Evolutionary conservation across 805 yeast species (phyloP).

Genomic region (Peterozyma xylosa): DNA sequence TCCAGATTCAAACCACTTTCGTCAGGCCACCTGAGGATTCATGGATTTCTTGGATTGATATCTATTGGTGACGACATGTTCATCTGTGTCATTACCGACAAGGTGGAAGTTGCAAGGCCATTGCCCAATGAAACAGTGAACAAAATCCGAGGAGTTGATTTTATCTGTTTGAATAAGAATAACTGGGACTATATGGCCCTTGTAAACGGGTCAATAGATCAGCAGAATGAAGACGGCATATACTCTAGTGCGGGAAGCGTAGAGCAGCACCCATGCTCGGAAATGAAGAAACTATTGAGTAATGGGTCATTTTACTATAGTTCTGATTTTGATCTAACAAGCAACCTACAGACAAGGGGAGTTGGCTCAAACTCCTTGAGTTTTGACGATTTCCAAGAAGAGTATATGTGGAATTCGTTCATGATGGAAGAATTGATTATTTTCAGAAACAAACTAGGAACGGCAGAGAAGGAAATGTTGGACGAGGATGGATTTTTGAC

Average conservation of each 20-base stretch:
- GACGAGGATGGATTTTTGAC: conserved; percentile 80
- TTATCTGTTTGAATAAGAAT: conserved; percentile 61
- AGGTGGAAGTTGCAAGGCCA: conserved; percentile 75
- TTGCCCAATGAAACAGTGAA: conserved; percentile 72
- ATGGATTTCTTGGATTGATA: conserved; percentile 79
- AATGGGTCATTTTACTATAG: conserved; percentile 92
- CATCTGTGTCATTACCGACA: conserved; percentile 73
- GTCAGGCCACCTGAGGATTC: conserved; percentile 28
- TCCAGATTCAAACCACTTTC: conserved; percentile 34
- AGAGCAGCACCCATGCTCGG: conserved; percentile 77
- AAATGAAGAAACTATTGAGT: conserved; percentile 65
- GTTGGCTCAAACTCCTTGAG: conserved; percentile 37
- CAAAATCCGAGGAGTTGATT: conserved; percentile 79
- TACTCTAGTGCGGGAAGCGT: conserved; percentile 4
- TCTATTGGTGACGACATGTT: conserved; percentile 61
- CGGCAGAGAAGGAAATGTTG: conserved; percentile 46
- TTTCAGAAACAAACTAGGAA: conserved; percentile 65
- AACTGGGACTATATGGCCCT: conserved; percentile 77
- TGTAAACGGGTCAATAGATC: conserved; percentile 57
- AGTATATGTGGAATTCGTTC: conserved; percentile 96
- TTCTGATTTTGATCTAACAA: conserved; percentile 86
- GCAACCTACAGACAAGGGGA: conserved; percentile 75
- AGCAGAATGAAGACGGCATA: conserved; percentile 5
- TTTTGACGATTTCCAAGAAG: conserved; percentile 60
- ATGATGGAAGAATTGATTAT: conserved; percentile 77